Base-by-base conservation (phyloP, 2,329 filamentous ascomycete genomes). In the Scopulariopsis brevicaulis region DNA sequence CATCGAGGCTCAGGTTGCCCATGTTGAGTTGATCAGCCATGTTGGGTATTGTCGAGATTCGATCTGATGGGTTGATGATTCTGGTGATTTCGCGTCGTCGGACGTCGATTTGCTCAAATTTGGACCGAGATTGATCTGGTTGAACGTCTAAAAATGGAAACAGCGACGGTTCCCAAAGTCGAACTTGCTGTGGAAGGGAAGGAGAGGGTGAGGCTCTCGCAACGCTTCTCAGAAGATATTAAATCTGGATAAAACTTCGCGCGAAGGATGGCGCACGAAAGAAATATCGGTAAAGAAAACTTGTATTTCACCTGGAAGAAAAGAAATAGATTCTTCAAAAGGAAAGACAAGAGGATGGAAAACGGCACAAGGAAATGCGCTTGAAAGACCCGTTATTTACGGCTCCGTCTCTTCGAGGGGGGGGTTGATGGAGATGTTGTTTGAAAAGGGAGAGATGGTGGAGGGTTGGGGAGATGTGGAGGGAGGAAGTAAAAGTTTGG, bases 11-110 rank as follows among this genome's bases (percentile, higher is more conserved):
- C 68, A 93, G 78, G 70, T 84, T 83, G 70, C 80, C 82, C 82
- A 93, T 91, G 78, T 90, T 90, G 67, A 94, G 81, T 78, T 92
- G 86, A 68, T 90, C 87, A 72, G 87, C 87, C 87, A 91, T 91
- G 70, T 73, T 86, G 76, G 67, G 22, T 1, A 22, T 10, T 46
- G 40, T 7, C 40, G n/a, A 14, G 46, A 7, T 50, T 11, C 11
- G 20, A 11, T n/a, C 24, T 24, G 46, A 50, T 22, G 46, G 46
- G 20, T 64, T 63, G 65, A 58, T 59, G 57, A 55, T 65, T 55
- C 35, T 24, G 35, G 18, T 22, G 54, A 40, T 32, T 18, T n/a
- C 22, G 8, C 15, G 25, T 35, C 20, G 15, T 50, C 28, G 25
- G 50, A 62, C 58, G 62, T 57, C 59, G 52, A 61, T 57, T 60